phyloP scores from a whole-genome alignment of 139 green algal genomes.

The Penium margaritaceum region DNA sequence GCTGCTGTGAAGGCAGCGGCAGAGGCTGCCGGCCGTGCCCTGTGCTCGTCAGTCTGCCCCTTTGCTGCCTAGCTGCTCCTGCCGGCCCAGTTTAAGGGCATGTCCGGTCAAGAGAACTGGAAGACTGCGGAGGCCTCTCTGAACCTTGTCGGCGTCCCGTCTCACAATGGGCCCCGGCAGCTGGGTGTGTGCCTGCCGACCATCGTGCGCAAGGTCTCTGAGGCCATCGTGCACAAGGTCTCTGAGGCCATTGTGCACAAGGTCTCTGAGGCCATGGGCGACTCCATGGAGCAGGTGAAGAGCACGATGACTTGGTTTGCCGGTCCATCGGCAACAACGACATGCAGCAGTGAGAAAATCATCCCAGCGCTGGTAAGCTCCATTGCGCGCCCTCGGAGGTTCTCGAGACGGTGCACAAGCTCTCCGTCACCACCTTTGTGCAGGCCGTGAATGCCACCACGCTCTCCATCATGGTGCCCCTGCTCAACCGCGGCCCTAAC shows the following conservation, averaged over 20 bases:
- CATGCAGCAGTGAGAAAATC: slow-evolving; percentile 75
- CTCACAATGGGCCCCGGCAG: slow-evolving; percentile 22
- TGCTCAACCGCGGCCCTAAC: slow-evolving; percentile 76
- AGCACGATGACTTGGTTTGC: slow-evolving; percentile 50
- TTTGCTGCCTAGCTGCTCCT: slow-evolving; percentile 19
- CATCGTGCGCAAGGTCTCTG: slow-evolving; percentile 26
- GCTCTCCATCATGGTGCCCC: slow-evolving; percentile 78
- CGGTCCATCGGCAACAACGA: slow-evolving; percentile 73
- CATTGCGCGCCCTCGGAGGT: slow-evolving; percentile 66
- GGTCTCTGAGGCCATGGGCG: slow-evolving; percentile 23
- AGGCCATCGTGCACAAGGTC: too few species aligned
- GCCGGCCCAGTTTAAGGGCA: slow-evolving; percentile 8
- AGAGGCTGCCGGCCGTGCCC: neutral
- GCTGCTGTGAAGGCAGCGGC: neutral
- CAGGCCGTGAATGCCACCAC: slow-evolving; percentile 61
- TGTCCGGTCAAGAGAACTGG: slow-evolving; percentile 22
- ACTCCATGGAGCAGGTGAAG: slow-evolving; percentile 33
- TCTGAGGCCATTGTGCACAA: too few species aligned
- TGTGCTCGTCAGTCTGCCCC: slow-evolving; percentile 12
- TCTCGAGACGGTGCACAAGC: slow-evolving; percentile 80
- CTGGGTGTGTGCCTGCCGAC: slow-evolving; percentile 23
- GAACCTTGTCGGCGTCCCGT: slow-evolving; percentile 2
- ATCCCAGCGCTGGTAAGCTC: slow-evolving; percentile 73
- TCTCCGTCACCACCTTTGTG: slow-evolving; percentile 83
- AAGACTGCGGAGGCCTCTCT: slow-evolving; percentile 5